phyloP scores from a whole-genome alignment of 2,329 filamentous ascomycete species.

The Fusarium sp. region DNA sequence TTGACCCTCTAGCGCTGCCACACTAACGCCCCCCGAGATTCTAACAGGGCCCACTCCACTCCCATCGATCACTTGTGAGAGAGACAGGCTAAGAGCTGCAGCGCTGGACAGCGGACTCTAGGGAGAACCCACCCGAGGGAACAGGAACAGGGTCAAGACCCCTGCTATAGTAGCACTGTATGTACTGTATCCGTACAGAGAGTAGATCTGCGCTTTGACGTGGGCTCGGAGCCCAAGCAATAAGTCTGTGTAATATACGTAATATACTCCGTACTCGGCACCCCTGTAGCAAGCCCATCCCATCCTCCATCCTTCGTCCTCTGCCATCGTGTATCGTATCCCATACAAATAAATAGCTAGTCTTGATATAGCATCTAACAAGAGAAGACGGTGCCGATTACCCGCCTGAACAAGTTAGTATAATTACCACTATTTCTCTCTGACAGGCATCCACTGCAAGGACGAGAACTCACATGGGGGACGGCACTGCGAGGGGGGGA shows the following conservation, averaged over 20 bases:
- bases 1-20: conserved; percentile 3
- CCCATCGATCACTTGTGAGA: conserved; percentile 14
- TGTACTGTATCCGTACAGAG: too few species aligned
- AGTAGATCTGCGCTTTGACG: conserved; percentile 39
- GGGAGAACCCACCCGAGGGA: background rate
- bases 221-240: background rate
- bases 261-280: too few species aligned
- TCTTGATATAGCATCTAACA: background rate
- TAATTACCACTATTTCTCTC: background rate
- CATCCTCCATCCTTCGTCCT: background rate
- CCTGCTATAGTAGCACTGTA: conserved; percentile 24
- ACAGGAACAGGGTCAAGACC: conserved; percentile 4
- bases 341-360: background rate
- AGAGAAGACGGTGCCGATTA: background rate
- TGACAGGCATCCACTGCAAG: conserved; percentile 9
- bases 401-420: background rate
- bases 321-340: too few species aligned
- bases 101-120: too few species aligned
- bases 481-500: background rate
- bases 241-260: background rate
- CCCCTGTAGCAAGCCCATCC: background rate
- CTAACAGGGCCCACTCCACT: conserved; percentile 24
- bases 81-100: too few species aligned
- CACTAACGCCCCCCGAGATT: conserved; percentile 33
- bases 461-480: background rate